phyloP scores from a whole-genome alignment of 345 rosid genomes.

The Melastoma malabathricum region DNA sequence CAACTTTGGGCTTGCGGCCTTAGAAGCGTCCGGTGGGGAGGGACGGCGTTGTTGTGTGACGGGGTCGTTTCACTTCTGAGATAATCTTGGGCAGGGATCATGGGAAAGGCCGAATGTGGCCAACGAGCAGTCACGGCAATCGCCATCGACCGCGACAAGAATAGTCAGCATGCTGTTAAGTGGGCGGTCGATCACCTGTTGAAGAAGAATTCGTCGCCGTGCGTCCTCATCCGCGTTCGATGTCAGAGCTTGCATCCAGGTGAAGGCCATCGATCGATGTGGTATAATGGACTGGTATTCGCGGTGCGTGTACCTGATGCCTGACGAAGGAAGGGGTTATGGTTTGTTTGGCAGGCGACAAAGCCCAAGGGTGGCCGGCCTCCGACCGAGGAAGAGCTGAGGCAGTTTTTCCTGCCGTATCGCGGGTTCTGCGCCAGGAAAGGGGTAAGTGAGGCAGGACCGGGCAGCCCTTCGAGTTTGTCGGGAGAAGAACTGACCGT shows the following conservation, averaged over 20 bases:
- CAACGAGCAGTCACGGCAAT: slow-evolving; percentile 19
- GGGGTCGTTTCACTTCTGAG: too few species aligned
- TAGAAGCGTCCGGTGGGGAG: too few species aligned
- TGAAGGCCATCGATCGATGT: background rate
- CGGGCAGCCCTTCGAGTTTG: background rate
- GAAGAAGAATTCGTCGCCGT: slow-evolving; percentile 3
- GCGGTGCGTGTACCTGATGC: background rate
- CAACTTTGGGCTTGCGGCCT: too few species aligned
- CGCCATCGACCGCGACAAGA: slow-evolving; percentile 35
- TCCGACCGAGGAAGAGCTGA: slow-evolving; percentile 36
- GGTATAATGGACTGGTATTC: background rate
- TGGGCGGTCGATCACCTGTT: slow-evolving; percentile 45
- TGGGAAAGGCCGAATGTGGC: background rate
- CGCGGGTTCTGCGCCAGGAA: slow-evolving; percentile 60
- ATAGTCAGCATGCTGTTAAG: slow-evolving; percentile 38
- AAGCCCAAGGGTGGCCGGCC: slow-evolving; percentile 27
- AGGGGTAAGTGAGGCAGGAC: slow-evolving; percentile 33
- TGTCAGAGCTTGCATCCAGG: slow-evolving; percentile 14
- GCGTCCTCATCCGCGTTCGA: slow-evolving; percentile 31
- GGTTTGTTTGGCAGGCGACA: slow-evolving; percentile 16
- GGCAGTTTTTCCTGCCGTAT: slow-evolving; percentile 47
- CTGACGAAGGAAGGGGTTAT: background rate
- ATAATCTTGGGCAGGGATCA: too few species aligned
- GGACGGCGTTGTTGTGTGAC: too few species aligned
- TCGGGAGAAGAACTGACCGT: slow-evolving; percentile 2